phyloP scores from a whole-genome alignment of 1,284 basidiomycete species.

The Fomitiporia mediterranea region DNA sequence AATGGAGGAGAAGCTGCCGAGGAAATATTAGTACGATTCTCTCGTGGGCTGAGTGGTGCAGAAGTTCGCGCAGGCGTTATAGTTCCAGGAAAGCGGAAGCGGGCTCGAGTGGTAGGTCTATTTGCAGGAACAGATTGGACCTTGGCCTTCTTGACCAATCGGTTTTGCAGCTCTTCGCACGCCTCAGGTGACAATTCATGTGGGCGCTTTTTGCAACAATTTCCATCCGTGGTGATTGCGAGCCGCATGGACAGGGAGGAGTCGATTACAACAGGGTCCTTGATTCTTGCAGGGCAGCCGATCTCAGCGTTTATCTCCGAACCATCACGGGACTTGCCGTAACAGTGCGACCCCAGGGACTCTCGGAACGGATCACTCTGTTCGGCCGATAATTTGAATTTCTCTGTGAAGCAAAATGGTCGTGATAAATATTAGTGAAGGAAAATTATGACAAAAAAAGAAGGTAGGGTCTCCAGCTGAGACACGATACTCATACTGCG shows the following conservation, averaged over 20 bases:
- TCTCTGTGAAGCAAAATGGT: background rate
- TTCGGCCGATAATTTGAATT: background rate
- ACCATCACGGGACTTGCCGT: background rate
- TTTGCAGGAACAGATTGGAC: background rate
- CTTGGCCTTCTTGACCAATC: conserved; percentile 8
- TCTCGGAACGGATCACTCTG: background rate
- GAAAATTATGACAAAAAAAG: too few relatives aligned
- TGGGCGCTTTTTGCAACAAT: conserved; percentile 1
- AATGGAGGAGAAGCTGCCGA: conserved; percentile 6
- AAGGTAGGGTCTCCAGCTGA: too few relatives aligned
- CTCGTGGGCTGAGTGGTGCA: background rate
- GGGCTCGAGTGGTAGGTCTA: background rate
- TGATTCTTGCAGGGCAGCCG: background rate
- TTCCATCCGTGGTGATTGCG: background rate
- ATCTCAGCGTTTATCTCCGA: conserved; percentile 8
- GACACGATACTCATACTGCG: too few relatives aligned
- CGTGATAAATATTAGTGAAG: too few relatives aligned
- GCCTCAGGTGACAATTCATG: conserved; percentile 8
- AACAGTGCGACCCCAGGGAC: conserved; percentile 7
- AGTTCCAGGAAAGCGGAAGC: background rate
- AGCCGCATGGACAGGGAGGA: conserved; percentile 10
- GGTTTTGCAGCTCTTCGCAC: background rate
- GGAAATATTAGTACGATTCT: too few relatives aligned
- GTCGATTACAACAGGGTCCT: background rate
- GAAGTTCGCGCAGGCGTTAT: background rate